phyloP scores from a whole-genome alignment of 1,284 basidiomycete genomes.

The Psilocybe mexicana region DNA sequence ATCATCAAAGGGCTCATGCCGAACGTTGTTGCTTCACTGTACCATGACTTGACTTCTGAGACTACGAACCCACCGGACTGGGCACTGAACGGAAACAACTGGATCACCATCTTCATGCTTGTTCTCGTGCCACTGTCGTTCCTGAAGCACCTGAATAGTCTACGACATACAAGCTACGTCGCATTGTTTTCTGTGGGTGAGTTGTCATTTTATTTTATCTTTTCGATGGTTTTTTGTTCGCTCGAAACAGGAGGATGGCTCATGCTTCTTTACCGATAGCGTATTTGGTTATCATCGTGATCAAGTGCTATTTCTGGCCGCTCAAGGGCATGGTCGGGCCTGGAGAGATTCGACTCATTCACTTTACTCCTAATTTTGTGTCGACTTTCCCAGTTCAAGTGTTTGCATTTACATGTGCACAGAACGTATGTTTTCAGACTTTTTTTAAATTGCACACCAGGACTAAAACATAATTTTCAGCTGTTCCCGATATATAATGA shows the following conservation, averaged over 20 bases:
- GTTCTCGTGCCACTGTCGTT: conserved; percentile 88
- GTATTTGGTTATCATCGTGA: conserved; percentile 75
- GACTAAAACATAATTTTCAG: conserved; percentile 35
- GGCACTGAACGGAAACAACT: conserved; percentile 77
- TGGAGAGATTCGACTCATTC: conserved; percentile 71
- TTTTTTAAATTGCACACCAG: conserved; percentile 7
- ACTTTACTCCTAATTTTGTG: conserved; percentile 78
- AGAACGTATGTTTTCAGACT: conserved; percentile 66
- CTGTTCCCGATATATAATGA: conserved; percentile 96
- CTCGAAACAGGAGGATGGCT: background rate
- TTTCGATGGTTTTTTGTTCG: background rate
- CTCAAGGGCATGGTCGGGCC: conserved; percentile 55
- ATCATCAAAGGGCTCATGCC: conserved; percentile 96
- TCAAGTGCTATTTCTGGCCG: conserved; percentile 74
- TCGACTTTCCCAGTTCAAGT: conserved; percentile 94
- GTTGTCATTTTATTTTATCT: conserved; percentile 26
- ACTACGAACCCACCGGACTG: conserved; percentile 68
- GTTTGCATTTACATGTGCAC: conserved; percentile 90
- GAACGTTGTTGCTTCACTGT: conserved; percentile 85
- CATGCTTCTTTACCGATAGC: conserved; percentile 37
- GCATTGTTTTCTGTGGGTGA: conserved; percentile 84
- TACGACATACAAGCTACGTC: conserved; percentile 84
- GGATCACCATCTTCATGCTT: conserved; percentile 85
- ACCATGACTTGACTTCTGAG: conserved; percentile 71
- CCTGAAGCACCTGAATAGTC: conserved; percentile 79